These are phyloP conservation scores for Parsonsia alboflavescens DNA, from an alignment of 257 asterid species.

Conservation along the genomic window DNA sequence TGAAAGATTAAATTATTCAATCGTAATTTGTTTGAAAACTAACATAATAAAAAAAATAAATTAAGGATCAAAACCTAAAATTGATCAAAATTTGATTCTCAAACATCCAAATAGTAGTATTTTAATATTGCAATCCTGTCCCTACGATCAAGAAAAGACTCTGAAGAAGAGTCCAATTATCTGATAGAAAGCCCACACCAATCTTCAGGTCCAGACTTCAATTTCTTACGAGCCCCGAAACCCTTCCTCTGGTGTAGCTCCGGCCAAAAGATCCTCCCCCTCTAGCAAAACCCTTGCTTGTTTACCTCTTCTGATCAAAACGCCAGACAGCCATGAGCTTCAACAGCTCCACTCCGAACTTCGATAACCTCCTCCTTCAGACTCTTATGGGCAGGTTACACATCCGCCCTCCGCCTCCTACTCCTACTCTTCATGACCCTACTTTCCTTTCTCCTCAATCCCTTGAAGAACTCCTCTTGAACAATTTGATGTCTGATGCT, in stretches of 20 bases:
- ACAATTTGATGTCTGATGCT: slow-evolving; percentile 48
- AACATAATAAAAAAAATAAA: too few species aligned
- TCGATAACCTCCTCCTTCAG: slow-evolving; percentile 84
- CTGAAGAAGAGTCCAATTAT: neutral
- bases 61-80: too few species aligned
- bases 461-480: slow-evolving; percentile 73
- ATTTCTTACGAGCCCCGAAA: neutral
- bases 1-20: too few species aligned
- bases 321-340: slow-evolving; percentile 32
- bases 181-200: neutral
- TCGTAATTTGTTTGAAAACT: too few species aligned
- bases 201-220: neutral
- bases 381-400: slow-evolving; percentile 82
- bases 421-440: slow-evolving; percentile 25
- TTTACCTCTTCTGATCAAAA: neutral
- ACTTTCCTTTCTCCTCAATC: slow-evolving; percentile 43
- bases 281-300: neutral
- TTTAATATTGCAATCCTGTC: neutral
- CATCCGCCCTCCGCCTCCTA: slow-evolving; percentile 40
- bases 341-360: slow-evolving; percentile 54
- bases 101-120: too few species aligned
- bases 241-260: neutral
- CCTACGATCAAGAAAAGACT: neutral
- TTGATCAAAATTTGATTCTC: too few species aligned
- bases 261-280: neutral